Evolutionary conservation across 2,329 filamentous ascomycete species (phyloP), one percentile per base, ranked within the genome.

Genomic region (Allantophomopsis cytisporea): DNA sequence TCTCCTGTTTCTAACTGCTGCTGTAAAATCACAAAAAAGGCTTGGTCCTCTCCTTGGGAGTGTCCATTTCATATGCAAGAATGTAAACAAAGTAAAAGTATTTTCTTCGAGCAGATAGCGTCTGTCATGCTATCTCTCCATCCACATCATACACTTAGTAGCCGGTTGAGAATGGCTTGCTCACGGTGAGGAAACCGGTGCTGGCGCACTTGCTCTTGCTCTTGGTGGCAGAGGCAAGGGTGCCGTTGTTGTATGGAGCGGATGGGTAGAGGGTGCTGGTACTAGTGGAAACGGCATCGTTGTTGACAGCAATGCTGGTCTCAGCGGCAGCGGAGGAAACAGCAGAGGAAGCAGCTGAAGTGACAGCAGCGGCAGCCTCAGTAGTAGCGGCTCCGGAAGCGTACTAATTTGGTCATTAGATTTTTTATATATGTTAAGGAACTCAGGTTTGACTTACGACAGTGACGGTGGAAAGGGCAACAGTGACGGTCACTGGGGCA

Each of bases 201-300:
- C 45, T 47, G 33, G 45, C 39, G 46, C 48, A 50, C 36, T 44
- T 47, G 39, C 43, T 46, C 36, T 44, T 47, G 39, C 43, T 46
- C 23, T 39, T 45, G 15, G 43, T 43, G 16, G 41, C 37, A n/a
- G 41, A 21, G 6, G 12, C 40, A n/a, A 42, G 43, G 15, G 47
- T 50, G 8, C 46, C 47, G 36, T 54, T 56, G 20, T 44, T 45
- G 37, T 50, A 50, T 42, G 50, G 44, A 7, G 43, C 45, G n/a
- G 31, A 15, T 28, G 23, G 23, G 23, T 28, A 28, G 11, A 28
- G 23, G 11, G 23, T 28, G 23, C 23, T 34, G 16, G 32, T 18
- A 10, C 14, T 18, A 6, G 14, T 34, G 32, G 32, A 15, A 13
- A 34, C 10, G 16, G 12, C 14, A 3, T 16, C 11, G 31, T 18